Evolutionary conservation across 2,329 filamentous ascomycete genomes (phyloP).

Genomic region (Phoma sp.): DNA sequence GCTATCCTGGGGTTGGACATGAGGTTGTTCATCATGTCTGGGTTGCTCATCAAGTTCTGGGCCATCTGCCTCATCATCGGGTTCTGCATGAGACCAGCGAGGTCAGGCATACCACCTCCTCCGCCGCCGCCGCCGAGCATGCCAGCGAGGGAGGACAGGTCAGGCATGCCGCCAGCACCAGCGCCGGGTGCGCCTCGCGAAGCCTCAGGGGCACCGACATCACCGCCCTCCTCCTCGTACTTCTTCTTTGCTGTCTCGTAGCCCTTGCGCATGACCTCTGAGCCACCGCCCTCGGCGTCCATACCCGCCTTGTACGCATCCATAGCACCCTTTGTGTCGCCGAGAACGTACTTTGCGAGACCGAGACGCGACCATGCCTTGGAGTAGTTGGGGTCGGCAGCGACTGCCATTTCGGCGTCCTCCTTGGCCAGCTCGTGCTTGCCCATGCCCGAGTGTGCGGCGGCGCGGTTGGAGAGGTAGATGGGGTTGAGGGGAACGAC

Average conservation of each 20-base stretch:
- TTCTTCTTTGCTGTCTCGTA: slow-evolving; percentile 90
- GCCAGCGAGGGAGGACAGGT: slow-evolving; percentile 73
- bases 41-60: slow-evolving; percentile 96
- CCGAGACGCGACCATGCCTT: slow-evolving; percentile 97
- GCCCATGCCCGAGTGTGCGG: slow-evolving; percentile 83
- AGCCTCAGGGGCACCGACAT: slow-evolving; percentile 56
- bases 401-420: slow-evolving; percentile 90
- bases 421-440: slow-evolving; percentile 84
- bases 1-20: slow-evolving; percentile 93
- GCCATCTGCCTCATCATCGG: slow-evolving; percentile 99
- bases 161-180: slow-evolving; percentile 80
- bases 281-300: slow-evolving; percentile 91
- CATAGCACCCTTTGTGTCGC: slow-evolving; percentile 89
- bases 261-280: slow-evolving; percentile 96
- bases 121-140: slow-evolving; percentile 63
- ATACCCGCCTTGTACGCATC: slow-evolving; percentile 95
- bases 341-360: slow-evolving; percentile 88
- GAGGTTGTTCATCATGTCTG: slow-evolving; percentile 86
- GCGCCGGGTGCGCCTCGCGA: slow-evolving; percentile 52
- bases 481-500: slow-evolving; percentile 88
- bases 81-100: slow-evolving; percentile 70
- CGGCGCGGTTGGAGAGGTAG: slow-evolving; percentile 96
- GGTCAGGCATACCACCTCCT: slow-evolving; percentile 83
- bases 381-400: slow-evolving; percentile 89
- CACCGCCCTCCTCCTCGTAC: slow-evolving; percentile 78